Percentiles rank a stretch among this genome's conserved stretches.
Conservation (phyloP, 2,329 filamentous ascomycete genomes). For the Neurospora sp. region DNA sequence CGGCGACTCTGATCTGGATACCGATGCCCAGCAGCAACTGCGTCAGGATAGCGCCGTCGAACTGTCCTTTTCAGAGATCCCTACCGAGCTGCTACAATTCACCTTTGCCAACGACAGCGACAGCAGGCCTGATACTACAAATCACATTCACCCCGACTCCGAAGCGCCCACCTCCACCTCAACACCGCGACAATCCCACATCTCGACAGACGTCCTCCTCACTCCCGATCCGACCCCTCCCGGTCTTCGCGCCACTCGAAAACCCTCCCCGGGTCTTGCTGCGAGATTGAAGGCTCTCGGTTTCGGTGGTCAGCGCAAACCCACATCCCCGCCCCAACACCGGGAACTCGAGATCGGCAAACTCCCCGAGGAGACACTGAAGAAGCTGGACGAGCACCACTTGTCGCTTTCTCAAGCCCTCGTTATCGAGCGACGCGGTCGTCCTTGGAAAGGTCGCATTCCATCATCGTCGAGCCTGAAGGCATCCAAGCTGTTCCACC, state of each 20-base stretch:
- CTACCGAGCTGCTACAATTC: slow-evolving; percentile 31
- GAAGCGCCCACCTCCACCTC: background rate
- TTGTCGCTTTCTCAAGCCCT: slow-evolving; percentile 41
- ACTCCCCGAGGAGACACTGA: slow-evolving; percentile 60
- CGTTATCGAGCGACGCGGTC: slow-evolving; percentile 54
- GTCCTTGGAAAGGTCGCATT: slow-evolving; percentile 60
- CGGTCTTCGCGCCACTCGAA: slow-evolving; percentile 29
- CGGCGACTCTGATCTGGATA: background rate
- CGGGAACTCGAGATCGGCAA: slow-evolving; percentile 48
- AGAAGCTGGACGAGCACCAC: slow-evolving; percentile 59
- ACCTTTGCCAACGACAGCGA: slow-evolving; percentile 18
- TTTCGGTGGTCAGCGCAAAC: slow-evolving; percentile 39
- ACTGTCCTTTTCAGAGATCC: slow-evolving; percentile 32
- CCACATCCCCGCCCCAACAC: slow-evolving; percentile 23
- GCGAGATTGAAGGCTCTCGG: slow-evolving; percentile 56
- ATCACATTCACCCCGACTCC: too few relatives aligned
- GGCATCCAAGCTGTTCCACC: slow-evolving; percentile 13
- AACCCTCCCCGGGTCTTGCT: slow-evolving; percentile 54
- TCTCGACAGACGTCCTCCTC: slow-evolving; percentile 18
- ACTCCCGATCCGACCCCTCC: slow-evolving; percentile 17
- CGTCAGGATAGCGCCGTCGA: slow-evolving; percentile 10
- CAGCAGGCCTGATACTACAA: slow-evolving; percentile 8
- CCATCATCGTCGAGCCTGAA: slow-evolving; percentile 27
- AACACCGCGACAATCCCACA: slow-evolving; percentile 14
- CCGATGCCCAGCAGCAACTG: slow-evolving; percentile 1